Conservation (phyloP, 2,329 filamentous ascomycete genomes). For the Mollisia scopiformis region DNA sequence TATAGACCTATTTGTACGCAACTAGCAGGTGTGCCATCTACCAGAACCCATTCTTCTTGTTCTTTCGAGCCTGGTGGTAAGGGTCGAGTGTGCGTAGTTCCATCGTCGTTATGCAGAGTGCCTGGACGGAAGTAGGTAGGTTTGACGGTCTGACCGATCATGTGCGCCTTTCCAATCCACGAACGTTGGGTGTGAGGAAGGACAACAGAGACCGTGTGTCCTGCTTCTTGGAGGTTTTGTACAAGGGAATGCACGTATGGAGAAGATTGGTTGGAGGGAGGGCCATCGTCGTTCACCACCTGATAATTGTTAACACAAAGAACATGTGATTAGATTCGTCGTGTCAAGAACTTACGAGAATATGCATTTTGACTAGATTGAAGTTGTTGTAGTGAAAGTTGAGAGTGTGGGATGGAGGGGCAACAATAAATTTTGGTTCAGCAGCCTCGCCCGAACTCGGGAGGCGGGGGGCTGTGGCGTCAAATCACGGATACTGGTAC, state of each 20-base stretch:
- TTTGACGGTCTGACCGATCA: constrained; percentile 86
- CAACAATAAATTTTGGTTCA: constrained; percentile 2
- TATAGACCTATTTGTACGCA: constrained; percentile 83
- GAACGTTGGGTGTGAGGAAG: constrained; percentile 90
- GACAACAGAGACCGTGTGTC: constrained; percentile 88
- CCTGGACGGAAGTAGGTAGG: constrained; percentile 80
- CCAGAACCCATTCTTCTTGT: constrained; percentile 78
- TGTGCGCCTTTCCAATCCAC: constrained; percentile 98
- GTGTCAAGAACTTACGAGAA: constrained; percentile 45
- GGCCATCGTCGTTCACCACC: constrained; percentile 80
- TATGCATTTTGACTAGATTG: constrained; percentile 46
- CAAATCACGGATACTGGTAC: neutral
- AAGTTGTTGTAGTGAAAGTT: neutral
- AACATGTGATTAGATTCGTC: neutral
- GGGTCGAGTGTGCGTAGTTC: constrained; percentile 62
- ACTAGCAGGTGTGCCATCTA: constrained; percentile 80
- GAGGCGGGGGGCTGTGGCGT: constrained; percentile 2
- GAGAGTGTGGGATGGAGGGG: constrained; percentile 14
- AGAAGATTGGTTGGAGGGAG: constrained; percentile 75
- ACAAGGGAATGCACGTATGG: constrained; percentile 81
- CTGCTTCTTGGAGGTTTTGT: constrained; percentile 69
- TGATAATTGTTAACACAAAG: constrained; percentile 9
- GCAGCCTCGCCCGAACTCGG: constrained; percentile 11
- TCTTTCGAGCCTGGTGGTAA: constrained; percentile 53
- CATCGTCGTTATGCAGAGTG: constrained; percentile 64